These are phyloP conservation scores for Cryptosporidium viatorum DNA, from an alignment of 169 alveolate genomes.

Conservation along the genomic window DNA sequence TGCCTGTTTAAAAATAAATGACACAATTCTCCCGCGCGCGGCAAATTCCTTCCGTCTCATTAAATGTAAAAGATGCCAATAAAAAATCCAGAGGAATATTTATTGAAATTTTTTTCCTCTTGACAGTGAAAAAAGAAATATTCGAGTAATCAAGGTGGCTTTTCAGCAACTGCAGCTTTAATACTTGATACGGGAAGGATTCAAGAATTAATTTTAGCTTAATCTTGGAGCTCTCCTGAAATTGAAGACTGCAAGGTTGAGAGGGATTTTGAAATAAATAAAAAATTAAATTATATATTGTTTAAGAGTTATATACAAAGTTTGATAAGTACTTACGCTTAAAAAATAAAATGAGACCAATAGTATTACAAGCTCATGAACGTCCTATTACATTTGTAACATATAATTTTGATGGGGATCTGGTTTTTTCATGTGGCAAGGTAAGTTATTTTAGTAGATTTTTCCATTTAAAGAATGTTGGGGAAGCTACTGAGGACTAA, in stretches of 20 bases:
- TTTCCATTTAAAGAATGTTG: neutral
- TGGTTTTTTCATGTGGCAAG: slow-evolving; percentile 91
- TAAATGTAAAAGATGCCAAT: neutral
- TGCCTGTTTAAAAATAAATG: neutral
- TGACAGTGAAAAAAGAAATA: neutral
- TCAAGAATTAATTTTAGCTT: neutral
- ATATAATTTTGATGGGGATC: slow-evolving; percentile 89
- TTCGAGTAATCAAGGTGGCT: neutral
- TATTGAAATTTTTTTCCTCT: neutral
- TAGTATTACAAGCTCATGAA: slow-evolving; percentile 88
- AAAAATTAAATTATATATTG: neutral
- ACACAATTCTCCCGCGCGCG: neutral
- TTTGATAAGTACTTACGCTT: neutral
- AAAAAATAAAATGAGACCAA: slow-evolving; percentile 83
- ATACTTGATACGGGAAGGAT: neutral
- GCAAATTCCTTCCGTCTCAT: slow-evolving; percentile 1
- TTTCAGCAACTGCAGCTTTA: neutral
- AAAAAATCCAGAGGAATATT: neutral
- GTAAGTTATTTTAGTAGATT: slow-evolving; percentile 77
- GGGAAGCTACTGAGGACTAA: neutral
- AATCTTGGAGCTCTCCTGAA: neutral
- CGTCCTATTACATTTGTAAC: slow-evolving; percentile 91
- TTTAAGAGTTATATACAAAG: neutral
- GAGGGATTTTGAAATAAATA: neutral
- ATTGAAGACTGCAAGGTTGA: neutral